Base-by-base conservation (phyloP, 768 basidiomycete genomes). In the Lactarius psammicola region DNA sequence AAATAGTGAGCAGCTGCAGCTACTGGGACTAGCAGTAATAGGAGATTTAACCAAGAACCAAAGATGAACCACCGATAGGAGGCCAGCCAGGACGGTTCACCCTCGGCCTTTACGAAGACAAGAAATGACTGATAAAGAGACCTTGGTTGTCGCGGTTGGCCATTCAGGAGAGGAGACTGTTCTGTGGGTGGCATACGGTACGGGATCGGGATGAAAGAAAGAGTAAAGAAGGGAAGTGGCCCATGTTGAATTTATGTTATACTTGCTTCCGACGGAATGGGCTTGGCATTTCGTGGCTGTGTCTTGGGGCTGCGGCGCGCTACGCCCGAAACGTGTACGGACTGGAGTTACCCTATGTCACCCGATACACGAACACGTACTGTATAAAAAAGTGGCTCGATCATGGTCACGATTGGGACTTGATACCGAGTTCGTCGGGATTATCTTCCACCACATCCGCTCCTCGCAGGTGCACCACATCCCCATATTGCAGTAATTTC, bases 1-100 rank as follows among this genome's bases (percentile, higher is more conserved):
- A 85, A 73, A 70, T 84, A 79, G 75, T 92, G 85, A 28, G 90
- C 80, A 11, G 87, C 65, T 53, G 86, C 75, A 69, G 85, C 85
- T 69, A 95, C 77, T 31, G 95, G 94, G 10, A 95, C 84, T 66
- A 91, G 90, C 57, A 94, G 74, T 60, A 95, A 85, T 60, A 95
- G 79, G 57, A 92, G 54, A 73, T 95, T 95, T 71, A 90, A 72
- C 77, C 85, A 95, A 28, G 84, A 83, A 40, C 81, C 82, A 59
- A 88, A 81, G 62, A 90, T 69, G 72, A 90, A 87, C 78, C 77
- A 87, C 62, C 73, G 77, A 73, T 81, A 84, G 15, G 89, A 91
- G 34, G 74, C 63, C 6, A 75, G 38, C 83, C 85, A 89, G 17
- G 82, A 79, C 0, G 89, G 89, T 72, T 90, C 84, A 62, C 81